phyloP scores from a whole-genome alignment of 306 rosid species.

The Quercus gilva region DNA sequence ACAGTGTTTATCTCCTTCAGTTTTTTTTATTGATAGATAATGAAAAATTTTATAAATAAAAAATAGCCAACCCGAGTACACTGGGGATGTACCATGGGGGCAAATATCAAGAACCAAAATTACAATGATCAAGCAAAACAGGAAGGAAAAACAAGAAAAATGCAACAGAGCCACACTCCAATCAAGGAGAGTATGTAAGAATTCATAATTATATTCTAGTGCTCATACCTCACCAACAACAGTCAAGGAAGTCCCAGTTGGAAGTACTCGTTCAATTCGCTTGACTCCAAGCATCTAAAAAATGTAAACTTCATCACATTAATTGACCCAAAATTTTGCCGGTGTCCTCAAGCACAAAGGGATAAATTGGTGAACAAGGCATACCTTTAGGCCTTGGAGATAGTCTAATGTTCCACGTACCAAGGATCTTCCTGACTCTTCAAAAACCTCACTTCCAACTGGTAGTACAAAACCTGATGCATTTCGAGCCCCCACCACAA shows the following conservation, averaged over 20 bases:
- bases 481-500: conserved; percentile 85
- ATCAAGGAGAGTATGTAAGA: background rate
- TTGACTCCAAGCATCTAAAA: conserved; percentile 95
- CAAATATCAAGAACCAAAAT: too few relatives aligned
- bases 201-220: background rate
- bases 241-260: conserved; percentile 91
- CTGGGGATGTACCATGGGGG: too few relatives aligned
- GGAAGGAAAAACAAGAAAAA: too few relatives aligned
- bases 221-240: conserved; percentile 93
- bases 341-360: background rate
- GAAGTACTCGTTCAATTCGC: conserved; percentile 91
- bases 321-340: background rate
- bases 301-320: conserved; percentile 1
- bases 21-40: background rate
- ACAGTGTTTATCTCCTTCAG: background rate
- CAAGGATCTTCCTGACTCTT: conserved; percentile 93
- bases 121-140: too few relatives aligned
- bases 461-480: conserved; percentile 89
- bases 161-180: too few relatives aligned
- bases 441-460: conserved; percentile 85
- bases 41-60: too few relatives aligned
- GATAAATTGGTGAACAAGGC: conserved; percentile 14
- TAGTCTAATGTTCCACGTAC: conserved; percentile 97
- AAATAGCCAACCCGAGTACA: too few relatives aligned
- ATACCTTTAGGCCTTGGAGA: conserved; percentile 97